Percentiles rank a stretch among this genome's conserved stretches.
Conservation (phyloP, 257 asterid species). For the Ehretia macrophylla region DNA sequence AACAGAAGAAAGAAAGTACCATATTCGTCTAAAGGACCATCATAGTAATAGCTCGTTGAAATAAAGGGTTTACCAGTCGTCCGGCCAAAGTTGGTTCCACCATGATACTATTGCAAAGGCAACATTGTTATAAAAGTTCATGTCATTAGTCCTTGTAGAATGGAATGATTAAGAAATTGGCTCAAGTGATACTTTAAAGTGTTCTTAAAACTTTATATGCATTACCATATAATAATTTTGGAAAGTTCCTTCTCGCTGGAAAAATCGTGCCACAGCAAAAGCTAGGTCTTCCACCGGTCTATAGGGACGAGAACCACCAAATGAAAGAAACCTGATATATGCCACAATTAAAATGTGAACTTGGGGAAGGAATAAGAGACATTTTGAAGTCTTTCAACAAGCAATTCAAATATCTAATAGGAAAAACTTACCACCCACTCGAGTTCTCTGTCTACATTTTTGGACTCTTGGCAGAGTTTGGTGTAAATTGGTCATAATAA, state of each 20-base stretch:
- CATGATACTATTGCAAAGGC: constrained; percentile 59
- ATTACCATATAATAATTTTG: constrained; percentile 93
- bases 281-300: constrained; percentile 91
- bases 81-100: constrained; percentile 91
- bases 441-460: constrained; percentile 97
- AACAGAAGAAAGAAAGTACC: constrained; percentile 42
- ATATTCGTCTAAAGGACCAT: constrained; percentile 91
- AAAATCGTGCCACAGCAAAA: constrained; percentile 84
- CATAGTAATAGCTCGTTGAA: constrained; percentile 83
- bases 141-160: neutral
- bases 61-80: constrained; percentile 84
- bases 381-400: neutral
- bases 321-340: constrained; percentile 60
- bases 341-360: neutral
- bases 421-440: constrained; percentile 75
- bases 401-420: constrained; percentile 5
- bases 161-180: neutral
- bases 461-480: constrained; percentile 67
- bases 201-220: neutral
- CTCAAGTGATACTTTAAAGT: too few species aligned
- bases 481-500: constrained; percentile 87
- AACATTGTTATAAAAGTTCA: neutral
- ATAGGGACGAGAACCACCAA: constrained; percentile 69
- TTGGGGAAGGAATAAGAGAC: neutral
- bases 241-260: constrained; percentile 88